A percentile compares a stretch with the other conserved stretches of the same genome.
Evolutionary conservation across 2,329 filamentous ascomycete genomes (phyloP).

Genomic region (Sarocladium kiliense): DNA sequence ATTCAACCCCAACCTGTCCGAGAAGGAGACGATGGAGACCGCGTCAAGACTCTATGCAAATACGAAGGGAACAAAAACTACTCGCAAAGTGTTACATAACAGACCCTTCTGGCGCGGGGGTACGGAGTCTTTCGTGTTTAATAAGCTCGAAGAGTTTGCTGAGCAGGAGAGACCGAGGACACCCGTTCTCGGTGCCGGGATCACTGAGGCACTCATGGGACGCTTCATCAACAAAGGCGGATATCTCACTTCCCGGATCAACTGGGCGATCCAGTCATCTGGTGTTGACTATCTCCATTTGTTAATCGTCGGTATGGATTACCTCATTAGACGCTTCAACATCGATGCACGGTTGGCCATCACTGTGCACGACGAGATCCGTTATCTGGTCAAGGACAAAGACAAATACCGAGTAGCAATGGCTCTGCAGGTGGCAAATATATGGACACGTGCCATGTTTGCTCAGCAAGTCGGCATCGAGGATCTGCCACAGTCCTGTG

Average conservation of each 20-base stretch:
- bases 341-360: constrained; percentile 82
- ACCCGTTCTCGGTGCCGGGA: constrained; percentile 87
- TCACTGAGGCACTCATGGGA: constrained; percentile 90
- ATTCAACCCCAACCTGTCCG: constrained; percentile 82
- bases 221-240: constrained; percentile 82
- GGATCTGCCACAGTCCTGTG: constrained; percentile 88
- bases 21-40: constrained; percentile 69
- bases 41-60: constrained; percentile 78
- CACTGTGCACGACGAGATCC: constrained; percentile 96
- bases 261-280: constrained; percentile 97
- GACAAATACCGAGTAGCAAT: constrained; percentile 88
- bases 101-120: constrained; percentile 90
- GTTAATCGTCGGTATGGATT: constrained; percentile 91
- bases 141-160: constrained; percentile 95
- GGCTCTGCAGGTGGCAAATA: constrained; percentile 87
- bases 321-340: constrained; percentile 78
- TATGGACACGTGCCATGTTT: constrained; percentile 98
- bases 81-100: constrained; percentile 64
- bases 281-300: constrained; percentile 97
- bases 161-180: constrained; percentile 89
- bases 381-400: constrained; percentile 79
- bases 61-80: constrained; percentile 87
- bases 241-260: constrained; percentile 94
- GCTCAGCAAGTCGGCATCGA: constrained; percentile 93
- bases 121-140: constrained; percentile 97